These are phyloP conservation scores for Malania oleifera DNA, from an alignment of 164 flowering plant genomes.

Conservation along the genomic window DNA sequence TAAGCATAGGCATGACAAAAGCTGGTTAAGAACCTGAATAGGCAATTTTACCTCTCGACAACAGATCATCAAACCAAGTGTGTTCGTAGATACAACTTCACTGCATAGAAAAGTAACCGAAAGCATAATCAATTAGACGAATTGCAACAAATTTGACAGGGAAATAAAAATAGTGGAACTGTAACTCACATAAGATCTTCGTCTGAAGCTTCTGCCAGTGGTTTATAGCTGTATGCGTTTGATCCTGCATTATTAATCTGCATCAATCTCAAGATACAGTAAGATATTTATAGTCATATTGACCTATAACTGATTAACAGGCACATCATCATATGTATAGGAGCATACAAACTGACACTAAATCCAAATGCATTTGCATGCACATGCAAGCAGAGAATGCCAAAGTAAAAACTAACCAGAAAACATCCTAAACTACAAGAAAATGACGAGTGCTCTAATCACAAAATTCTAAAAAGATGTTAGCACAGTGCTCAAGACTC, in stretches of 20 bases:
- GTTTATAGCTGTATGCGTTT: constrained; percentile 89
- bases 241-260: constrained; percentile 99
- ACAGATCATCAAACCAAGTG: constrained; percentile 95
- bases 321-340: too few relatives aligned
- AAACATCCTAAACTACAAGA: too few relatives aligned
- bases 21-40: constrained; percentile 4
- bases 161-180: neutral
- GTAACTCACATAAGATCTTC: constrained; percentile 79
- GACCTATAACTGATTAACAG: neutral
- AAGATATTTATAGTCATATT: constrained; percentile 11
- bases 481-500: too few relatives aligned
- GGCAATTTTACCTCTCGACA: constrained; percentile 83
- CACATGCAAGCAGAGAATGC: too few relatives aligned
- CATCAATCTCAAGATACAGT: constrained; percentile 40
- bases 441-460: too few relatives aligned
- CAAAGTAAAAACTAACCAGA: too few relatives aligned
- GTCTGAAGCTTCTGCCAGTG: constrained; percentile 85
- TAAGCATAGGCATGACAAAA: neutral
- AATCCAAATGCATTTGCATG: too few relatives aligned
- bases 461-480: too few relatives aligned
- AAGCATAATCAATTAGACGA: constrained; percentile 6
- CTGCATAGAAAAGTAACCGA: constrained; percentile 38
- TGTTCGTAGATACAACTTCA: constrained; percentile 90
- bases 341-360: too few relatives aligned
- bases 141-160: neutral